Evolutionary conservation across 1,139 yeast genomes (phyloP).

Genomic region (Blastobotrys raffinosifermentans): DNA sequence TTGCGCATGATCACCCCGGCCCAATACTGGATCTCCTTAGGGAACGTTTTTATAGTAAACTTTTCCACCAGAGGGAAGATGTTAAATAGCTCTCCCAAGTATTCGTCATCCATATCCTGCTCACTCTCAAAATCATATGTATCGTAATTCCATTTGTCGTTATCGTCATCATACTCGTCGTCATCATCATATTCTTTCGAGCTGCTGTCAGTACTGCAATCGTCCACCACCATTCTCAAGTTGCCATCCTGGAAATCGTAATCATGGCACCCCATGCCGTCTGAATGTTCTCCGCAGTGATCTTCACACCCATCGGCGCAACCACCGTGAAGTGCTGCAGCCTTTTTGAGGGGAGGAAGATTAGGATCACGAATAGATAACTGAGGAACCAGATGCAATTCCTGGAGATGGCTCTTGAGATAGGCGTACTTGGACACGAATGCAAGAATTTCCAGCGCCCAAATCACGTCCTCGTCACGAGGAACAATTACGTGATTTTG

Average conservation of each 20-base stretch:
- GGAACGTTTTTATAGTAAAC: slow-evolving; percentile 65
- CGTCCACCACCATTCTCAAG: slow-evolving; percentile 11
- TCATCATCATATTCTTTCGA: slow-evolving; percentile 13
- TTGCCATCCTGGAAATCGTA: too few relatives aligned
- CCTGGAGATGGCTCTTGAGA: slow-evolving; percentile 66
- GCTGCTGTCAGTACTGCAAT: too few relatives aligned
- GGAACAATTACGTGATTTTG: slow-evolving; percentile 76
- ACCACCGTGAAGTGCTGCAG: slow-evolving; percentile 9
- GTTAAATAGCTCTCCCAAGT: slow-evolving; percentile 49
- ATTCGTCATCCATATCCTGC: slow-evolving; percentile 41
- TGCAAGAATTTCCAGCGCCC: slow-evolving; percentile 89
- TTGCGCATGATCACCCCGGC: slow-evolving; percentile 95
- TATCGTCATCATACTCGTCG: slow-evolving; percentile 24
- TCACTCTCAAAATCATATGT: slow-evolving; percentile 43
- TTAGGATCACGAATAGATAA: slow-evolving; percentile 32
- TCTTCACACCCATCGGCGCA: background rate
- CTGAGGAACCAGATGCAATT: slow-evolving; percentile 53
- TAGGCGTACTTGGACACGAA: slow-evolving; percentile 88
- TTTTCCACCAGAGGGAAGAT: slow-evolving; percentile 88
- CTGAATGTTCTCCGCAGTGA: background rate
- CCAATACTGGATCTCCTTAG: slow-evolving; percentile 88
- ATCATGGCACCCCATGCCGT: too few relatives aligned
- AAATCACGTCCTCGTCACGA: slow-evolving; percentile 84
- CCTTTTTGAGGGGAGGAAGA: slow-evolving; percentile 17
- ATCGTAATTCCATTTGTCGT: slow-evolving; percentile 47